A percentile compares a stretch with the other conserved stretches of the same genome.
Evolutionary conservation across 2,329 filamentous ascomycete species (phyloP).

Genomic region (Chaetomiaceae sp.): DNA sequence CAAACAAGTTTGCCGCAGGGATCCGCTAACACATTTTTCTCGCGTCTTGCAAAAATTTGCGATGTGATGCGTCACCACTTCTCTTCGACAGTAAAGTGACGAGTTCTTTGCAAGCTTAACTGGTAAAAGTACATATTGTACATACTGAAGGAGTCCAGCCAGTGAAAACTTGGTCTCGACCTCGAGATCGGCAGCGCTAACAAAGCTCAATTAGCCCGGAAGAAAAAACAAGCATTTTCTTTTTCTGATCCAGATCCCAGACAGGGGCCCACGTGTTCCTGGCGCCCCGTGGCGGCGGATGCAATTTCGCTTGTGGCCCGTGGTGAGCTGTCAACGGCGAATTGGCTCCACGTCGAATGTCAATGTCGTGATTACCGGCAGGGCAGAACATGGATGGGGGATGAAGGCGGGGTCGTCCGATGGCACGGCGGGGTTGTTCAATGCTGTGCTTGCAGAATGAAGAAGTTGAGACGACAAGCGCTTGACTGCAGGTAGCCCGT

Average conservation of each 20-base stretch:
- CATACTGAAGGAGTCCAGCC: too few relatives aligned
- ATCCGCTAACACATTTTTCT: too few relatives aligned
- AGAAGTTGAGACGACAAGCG: neutral
- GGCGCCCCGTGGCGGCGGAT: constrained; percentile 30
- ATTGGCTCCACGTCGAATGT: constrained; percentile 11
- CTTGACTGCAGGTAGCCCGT: too few relatives aligned
- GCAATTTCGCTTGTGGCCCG: constrained; percentile 36
- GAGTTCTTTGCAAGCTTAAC: too few relatives aligned
- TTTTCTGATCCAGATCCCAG: constrained; percentile 16
- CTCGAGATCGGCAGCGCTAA: constrained; percentile 6
- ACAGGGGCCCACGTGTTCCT: constrained; percentile 20
- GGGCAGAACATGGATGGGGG: neutral
- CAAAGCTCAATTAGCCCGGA: too few relatives aligned
- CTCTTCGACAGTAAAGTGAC: too few relatives aligned
- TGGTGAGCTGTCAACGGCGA: constrained; percentile 22
- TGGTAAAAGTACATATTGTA: too few relatives aligned
- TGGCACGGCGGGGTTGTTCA: neutral
- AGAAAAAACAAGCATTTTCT: constrained; percentile 25
- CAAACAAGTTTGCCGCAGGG: too few relatives aligned
- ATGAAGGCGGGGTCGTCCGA: neutral
- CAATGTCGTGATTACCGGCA: too few relatives aligned
- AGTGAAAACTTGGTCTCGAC: neutral
- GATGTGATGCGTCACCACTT: too few relatives aligned
- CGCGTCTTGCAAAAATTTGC: too few relatives aligned
- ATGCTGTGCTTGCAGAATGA: neutral